These are phyloP conservation scores for Trichoderma brevicompactum DNA, from an alignment of 2,329 filamentous ascomycete species.

Conservation along the genomic window DNA sequence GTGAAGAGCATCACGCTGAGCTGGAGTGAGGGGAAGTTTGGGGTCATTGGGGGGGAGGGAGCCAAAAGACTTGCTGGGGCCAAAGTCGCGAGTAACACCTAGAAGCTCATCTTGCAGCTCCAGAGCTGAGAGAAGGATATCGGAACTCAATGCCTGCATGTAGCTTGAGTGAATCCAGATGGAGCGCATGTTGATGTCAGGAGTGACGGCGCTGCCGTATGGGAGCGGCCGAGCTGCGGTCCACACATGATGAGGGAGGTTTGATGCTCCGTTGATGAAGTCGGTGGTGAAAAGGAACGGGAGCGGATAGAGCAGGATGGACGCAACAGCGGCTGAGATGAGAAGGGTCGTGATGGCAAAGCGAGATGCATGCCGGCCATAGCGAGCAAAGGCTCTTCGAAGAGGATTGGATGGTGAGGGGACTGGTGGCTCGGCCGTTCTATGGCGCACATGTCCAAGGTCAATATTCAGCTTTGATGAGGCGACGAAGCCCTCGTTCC, in stretches of 20 bases:
- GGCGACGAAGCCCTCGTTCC: no score
- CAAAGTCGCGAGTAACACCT: constrained; percentile 61
- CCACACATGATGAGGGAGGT: constrained; percentile 80
- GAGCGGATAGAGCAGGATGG: constrained; percentile 73
- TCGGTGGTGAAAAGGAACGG: constrained; percentile 75
- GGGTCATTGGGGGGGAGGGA: constrained; percentile 33
- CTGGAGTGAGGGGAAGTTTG: constrained; percentile 47
- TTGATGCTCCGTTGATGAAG: constrained; percentile 71
- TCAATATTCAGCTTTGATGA: constrained; percentile 3
- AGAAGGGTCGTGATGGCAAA: constrained; percentile 77
- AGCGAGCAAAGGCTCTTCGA: constrained; percentile 66
- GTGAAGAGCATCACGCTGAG: constrained; percentile 60
- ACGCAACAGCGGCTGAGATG: constrained; percentile 71
- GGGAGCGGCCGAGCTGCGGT: constrained; percentile 70
- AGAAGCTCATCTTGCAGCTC: constrained; percentile 72
- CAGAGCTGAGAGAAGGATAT: constrained; percentile 68
- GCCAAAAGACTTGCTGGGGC: constrained; percentile 48
- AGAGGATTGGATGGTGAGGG: constrained; percentile 68
- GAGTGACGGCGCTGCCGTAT: constrained; percentile 53
- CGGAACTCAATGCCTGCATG: constrained; percentile 72
- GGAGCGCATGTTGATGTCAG: constrained; percentile 81
- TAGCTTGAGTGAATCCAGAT: constrained; percentile 82
- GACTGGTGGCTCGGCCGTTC: constrained; percentile 74
- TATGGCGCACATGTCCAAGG: constrained; percentile 40
- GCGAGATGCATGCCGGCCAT: constrained; percentile 70